Evolutionary conservation across 75 land plant species (phyloP).

Genomic region (Pinus albicaulis): DNA sequence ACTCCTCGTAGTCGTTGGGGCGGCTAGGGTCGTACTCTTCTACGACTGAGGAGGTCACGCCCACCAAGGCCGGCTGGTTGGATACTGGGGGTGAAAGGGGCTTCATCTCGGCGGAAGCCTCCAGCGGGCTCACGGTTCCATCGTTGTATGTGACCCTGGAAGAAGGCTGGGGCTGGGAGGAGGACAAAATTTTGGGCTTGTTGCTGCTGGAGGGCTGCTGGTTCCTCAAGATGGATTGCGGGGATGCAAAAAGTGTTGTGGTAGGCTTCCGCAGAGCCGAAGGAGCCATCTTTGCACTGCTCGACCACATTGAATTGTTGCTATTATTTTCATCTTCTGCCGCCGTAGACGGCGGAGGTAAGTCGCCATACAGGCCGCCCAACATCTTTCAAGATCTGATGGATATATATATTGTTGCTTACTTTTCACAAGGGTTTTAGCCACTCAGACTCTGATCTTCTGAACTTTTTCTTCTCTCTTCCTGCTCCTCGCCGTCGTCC

Average conservation of each 20-base stretch:
- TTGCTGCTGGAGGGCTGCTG: conserved; percentile 21
- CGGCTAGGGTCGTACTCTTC: conserved; percentile 97
- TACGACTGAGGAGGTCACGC: conserved; percentile 48
- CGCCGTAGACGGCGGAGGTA: conserved; percentile 72
- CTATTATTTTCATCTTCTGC: conserved; percentile 13
- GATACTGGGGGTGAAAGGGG: conserved; percentile 21
- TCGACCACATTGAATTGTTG: conserved; percentile 64
- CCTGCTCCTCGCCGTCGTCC: too few species aligned
- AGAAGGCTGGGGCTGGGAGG: not conserved
- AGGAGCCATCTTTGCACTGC: conserved; percentile 88
- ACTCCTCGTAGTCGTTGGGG: conserved; percentile 96
- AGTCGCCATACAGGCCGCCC: conserved; percentile 95
- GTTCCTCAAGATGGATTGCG: conserved; percentile 39
- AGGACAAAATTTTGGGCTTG: not conserved
- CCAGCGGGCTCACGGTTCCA: not conserved
- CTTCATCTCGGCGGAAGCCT: not conserved
- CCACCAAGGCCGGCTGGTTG: conserved; percentile 61
- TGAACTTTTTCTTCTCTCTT: too few species aligned
- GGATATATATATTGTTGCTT: too few species aligned
- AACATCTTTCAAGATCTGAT: conserved; percentile 45
- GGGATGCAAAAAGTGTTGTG: conserved; percentile 46
- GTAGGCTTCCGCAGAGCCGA: conserved; percentile 81
- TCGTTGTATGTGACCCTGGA: not conserved
- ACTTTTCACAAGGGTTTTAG: too few species aligned
- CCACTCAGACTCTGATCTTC: too few species aligned